Evolutionary conservation across 768 basidiomycete species (phyloP).

Genomic region (Leccinum imitatum): DNA sequence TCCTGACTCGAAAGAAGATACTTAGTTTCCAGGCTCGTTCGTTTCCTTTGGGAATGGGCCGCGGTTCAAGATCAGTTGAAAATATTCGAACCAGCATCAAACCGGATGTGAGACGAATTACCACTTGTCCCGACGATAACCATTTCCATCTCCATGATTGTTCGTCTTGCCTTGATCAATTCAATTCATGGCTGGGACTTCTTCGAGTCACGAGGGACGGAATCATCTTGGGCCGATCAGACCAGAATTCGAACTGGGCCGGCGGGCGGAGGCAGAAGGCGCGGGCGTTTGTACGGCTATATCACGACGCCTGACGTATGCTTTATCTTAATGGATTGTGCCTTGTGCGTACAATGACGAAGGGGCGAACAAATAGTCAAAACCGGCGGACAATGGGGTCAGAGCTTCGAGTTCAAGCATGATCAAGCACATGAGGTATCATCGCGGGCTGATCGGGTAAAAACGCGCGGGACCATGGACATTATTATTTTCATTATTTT

Average conservation of each 20-base stretch:
- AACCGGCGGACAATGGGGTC: constrained; percentile 23
- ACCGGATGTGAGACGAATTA: background rate
- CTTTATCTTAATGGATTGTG: background rate
- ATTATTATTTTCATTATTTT: background rate
- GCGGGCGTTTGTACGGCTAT: constrained; percentile 3
- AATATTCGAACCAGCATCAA: background rate
- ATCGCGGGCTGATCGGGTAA: constrained; percentile 3
- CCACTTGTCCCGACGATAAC: background rate
- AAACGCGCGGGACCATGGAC: constrained; percentile 1
- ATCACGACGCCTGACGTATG: background rate
- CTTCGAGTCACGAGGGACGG: background rate
- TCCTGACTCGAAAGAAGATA: background rate
- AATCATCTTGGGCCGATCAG: background rate
- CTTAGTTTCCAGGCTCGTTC: background rate
- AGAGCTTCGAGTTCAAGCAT: background rate
- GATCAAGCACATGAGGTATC: constrained; percentile 16
- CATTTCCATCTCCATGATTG: background rate
- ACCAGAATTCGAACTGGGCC: constrained; percentile 1
- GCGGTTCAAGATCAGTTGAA: background rate
- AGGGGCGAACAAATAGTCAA: constrained; percentile 8
- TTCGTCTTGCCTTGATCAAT: background rate
- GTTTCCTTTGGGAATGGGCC: background rate
- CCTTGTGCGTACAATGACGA: background rate
- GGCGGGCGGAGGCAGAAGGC: background rate
- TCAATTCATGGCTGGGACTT: background rate